phyloP scores from a whole-genome alignment of 139 green algal species.

The Limnomonas spitsbergensis region DNA sequence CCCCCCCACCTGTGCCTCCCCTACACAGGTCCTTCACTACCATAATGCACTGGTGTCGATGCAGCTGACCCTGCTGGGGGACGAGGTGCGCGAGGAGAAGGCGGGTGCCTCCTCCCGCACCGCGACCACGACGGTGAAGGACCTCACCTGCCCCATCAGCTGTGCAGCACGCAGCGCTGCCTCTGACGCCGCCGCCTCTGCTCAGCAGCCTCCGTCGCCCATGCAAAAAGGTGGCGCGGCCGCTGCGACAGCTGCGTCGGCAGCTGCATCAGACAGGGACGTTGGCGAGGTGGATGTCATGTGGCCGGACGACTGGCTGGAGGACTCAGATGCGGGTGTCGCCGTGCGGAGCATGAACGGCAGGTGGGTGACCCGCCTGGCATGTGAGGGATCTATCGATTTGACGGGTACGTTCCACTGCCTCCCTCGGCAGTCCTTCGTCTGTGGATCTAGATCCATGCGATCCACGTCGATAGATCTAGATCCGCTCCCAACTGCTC shows the following conservation, averaged over 20 bases:
- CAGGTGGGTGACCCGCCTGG: too few relatives aligned
- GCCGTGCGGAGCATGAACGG: neutral
- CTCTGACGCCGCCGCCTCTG: neutral
- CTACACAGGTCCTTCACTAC: constrained; percentile 41
- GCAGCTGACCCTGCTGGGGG: constrained; percentile 27
- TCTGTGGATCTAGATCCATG: too few relatives aligned
- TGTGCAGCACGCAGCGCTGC: neutral
- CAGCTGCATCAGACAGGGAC: too few relatives aligned
- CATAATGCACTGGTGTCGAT: constrained; percentile 34
- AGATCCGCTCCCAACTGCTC: too few relatives aligned
- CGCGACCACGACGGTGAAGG: neutral
- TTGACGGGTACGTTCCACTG: too few relatives aligned
- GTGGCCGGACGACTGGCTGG: constrained; percentile 9
- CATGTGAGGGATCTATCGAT: too few relatives aligned
- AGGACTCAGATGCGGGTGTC: constrained; percentile 25
- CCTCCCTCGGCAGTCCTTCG: too few relatives aligned
- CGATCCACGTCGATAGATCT: too few relatives aligned
- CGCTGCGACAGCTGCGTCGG: too few relatives aligned
- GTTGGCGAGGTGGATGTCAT: neutral
- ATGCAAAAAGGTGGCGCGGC: too few relatives aligned
- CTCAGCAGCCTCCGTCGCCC: neutral
- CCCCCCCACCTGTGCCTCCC: too few relatives aligned
- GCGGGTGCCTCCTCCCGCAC: neutral
- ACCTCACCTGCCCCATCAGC: neutral
- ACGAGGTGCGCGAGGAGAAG: constrained; percentile 18